Base-by-base conservation (phyloP, 2,329 filamentous ascomycete genomes). In the Lachnellula subtilissima region DNA sequence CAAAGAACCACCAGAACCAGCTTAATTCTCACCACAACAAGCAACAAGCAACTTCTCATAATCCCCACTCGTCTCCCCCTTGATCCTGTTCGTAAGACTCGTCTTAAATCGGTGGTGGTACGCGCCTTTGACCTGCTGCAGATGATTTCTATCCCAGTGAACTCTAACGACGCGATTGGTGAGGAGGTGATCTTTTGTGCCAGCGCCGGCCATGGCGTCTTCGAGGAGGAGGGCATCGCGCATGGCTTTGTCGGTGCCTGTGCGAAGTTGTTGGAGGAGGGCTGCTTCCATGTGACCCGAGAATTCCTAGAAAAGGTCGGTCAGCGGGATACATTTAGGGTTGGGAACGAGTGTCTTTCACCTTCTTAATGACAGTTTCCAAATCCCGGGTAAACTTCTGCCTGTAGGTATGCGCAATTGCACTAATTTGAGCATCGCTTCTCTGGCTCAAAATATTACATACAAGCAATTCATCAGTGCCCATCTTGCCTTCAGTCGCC, bases 201-300 rank as follows among this genome's bases (percentile, higher is more conserved):
- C 93, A 61, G 87, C 66, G 0, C 93, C 94, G 1, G 83, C 81
- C 93, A 97, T 97, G 15, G 88, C 79, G 14, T 89, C 88, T 69
- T 97, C 91, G n/a, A 97, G 78, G 4, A 90, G 76, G 22, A 81
- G 75, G 0, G 92, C 94, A 65, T 96, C 92, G 62, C 91, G 86
- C 78, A 89, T 87, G 56, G 89, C 90, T 62, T 87, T 89, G 72
- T 97, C 91, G 5, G 82, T 76, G 2, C 89, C 93, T 12, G 86
- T 79, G 11, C 81, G 81, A n/a, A 97, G 76, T 71, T 96, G 91
- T 69, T 85, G 85, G 25, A 94, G 74, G 0, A 97, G 80, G 0
- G 91, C 91, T 15, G 89, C 83, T 70, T 92, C 79, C 91, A 97
- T 97, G 70, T 97, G 93, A 0, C 93, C 93, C 0, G 86, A 89